Base-by-base conservation (phyloP, 2,329 filamentous ascomycete genomes). In the Pseudonectria buxi region DNA sequence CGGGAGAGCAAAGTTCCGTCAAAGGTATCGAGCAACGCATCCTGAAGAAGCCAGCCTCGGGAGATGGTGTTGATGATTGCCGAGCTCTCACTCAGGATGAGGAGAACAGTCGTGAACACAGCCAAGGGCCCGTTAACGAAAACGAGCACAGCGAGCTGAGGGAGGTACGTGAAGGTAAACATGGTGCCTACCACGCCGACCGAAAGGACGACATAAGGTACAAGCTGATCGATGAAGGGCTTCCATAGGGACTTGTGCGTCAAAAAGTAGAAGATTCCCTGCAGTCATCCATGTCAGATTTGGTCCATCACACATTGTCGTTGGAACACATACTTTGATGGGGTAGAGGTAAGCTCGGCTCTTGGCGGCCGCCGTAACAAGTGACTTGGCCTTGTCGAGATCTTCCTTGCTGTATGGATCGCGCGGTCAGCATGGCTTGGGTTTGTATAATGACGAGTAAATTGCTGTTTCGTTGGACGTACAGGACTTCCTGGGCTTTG, bases 341-440 rank as follows among this genome's bases (percentile, higher is more conserved):
- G 90, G 90, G 62, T 95, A 95, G 44, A 94, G 62, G 56, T 92
- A 95, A 15, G 88, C 78, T 32, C 79, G 77, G 45, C 87, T 94
- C 50, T 71, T 77, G 33, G 80, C 76, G 24, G 86, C 85, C 52
- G 86, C 78, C 27, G 71, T 63, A 28, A 86, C 71, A 26, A 88
- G 67, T 12, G 62, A 61, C 47, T 69, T 77, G 36, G 84, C 74
- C 44, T 80, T 78, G 41, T 76, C 70, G 37, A 81, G 80, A 55
- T 95, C 89, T 46, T 89, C 80, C 44, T 76, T 68, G 28, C 76
- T 79, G 44, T 27, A 14, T 5, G 22, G 10, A 5, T 11, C 30
- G 30, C 43, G 18, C 18, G 5, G 18, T 22, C 18, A 22, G 18
- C 18, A 22, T n/a, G n/a, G n/a, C n/a, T n/a, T n/a, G n/a, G n/a